Evolutionary conservation across 2,329 filamentous ascomycete species (phyloP).

Genomic region (Cordyceps sp.): DNA sequence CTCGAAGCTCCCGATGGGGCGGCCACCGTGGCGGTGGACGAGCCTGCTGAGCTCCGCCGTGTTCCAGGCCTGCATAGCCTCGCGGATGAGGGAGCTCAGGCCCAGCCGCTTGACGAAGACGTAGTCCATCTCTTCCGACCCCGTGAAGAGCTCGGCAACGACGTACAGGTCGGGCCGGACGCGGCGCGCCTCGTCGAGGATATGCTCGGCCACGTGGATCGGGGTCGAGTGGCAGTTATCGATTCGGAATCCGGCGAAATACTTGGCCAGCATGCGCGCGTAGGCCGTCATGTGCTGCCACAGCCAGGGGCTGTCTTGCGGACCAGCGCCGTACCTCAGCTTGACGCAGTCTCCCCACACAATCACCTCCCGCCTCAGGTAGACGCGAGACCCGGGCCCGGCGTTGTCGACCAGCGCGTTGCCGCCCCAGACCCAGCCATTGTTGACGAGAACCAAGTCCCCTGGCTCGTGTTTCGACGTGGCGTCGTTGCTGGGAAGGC

Average conservation of each 20-base stretch:
- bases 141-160: constrained; percentile 89
- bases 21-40: constrained; percentile 83
- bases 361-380: constrained; percentile 89
- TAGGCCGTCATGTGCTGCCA: constrained; percentile 96
- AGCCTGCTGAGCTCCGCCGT: constrained; percentile 83
- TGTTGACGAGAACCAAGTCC: constrained; percentile 75
- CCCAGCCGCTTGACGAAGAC: constrained; percentile 88
- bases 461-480: constrained; percentile 63
- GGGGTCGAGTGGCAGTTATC: constrained; percentile 98
- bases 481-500: constrained; percentile 60
- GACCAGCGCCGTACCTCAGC: constrained; percentile 68
- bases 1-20: constrained; percentile 93
- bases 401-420: constrained; percentile 91
- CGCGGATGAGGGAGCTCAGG: constrained; percentile 78
- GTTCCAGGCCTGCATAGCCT: constrained; percentile 98
- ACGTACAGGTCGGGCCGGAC: constrained; percentile 81
- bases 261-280: constrained; percentile 79
- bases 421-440: constrained; percentile 97
- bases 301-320: constrained; percentile 76
- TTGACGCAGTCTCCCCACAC: constrained; percentile 99
- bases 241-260: constrained; percentile 89
- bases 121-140: constrained; percentile 90
- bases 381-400: constrained; percentile 76
- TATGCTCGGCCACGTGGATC: constrained; percentile 82
- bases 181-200: constrained; percentile 81